Conservation (phyloP, 1,139 yeast genomes). For the Taiozyma sp. region DNA sequence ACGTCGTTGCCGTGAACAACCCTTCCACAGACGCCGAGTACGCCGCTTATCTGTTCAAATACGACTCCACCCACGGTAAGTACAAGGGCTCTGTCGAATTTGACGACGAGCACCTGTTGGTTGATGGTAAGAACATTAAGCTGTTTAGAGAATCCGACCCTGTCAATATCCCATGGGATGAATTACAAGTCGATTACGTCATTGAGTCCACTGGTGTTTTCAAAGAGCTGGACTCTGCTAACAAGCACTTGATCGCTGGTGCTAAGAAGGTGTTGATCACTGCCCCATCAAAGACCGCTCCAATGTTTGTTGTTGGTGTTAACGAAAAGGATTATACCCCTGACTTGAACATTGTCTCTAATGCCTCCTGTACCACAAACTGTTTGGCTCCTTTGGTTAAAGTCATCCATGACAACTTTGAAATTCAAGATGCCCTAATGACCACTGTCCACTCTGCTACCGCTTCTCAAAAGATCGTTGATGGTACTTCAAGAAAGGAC, state of each 20-base stretch:
- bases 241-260: conserved; percentile 82
- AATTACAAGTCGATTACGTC: conserved; percentile 69
- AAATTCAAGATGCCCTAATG: conserved; percentile 85
- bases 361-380: conserved; percentile 89
- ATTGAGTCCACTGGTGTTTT: conserved; percentile 88
- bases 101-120: conserved; percentile 57
- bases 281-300: conserved; percentile 84
- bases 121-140: conserved; percentile 64
- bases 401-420: conserved; percentile 73
- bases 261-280: conserved; percentile 87
- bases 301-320: conserved; percentile 89
- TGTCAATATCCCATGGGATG: conserved; percentile 79
- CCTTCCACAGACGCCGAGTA: conserved; percentile 81
- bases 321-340: conserved; percentile 69
- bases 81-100: conserved; percentile 65
- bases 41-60: conserved; percentile 87
- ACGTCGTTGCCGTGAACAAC: conserved; percentile 78
- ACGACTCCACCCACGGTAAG: conserved; percentile 83
- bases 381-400: conserved; percentile 89
- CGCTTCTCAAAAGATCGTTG: conserved; percentile 88
- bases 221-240: conserved; percentile 74
- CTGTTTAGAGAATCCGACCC: conserved; percentile 83
- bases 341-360: conserved; percentile 70
- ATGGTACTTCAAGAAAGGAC: conserved; percentile 93
- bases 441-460: conserved; percentile 89